Base-by-base conservation (phyloP, 2,329 filamentous ascomycete genomes). In the Pseudogymnoascus sp. region DNA sequence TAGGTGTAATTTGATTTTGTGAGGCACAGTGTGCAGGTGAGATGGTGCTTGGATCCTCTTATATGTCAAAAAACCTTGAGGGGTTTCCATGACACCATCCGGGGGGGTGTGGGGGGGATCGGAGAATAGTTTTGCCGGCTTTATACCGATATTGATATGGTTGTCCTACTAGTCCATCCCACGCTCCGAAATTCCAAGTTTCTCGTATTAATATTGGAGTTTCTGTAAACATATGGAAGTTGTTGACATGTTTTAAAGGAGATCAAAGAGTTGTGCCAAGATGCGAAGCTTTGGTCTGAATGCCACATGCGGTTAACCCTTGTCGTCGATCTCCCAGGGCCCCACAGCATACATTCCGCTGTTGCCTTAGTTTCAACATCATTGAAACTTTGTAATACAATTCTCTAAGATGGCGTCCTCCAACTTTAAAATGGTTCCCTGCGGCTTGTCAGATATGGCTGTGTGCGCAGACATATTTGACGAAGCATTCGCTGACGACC, bases 391-490 rank as follows among this genome's bases (percentile, higher is more conserved):
- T 13, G 21, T 2, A 42, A 6, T 19, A 42, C 40, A 42, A 42
- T 16, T 42, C 11, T 42, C 40, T 21, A 21, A 42, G 4, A 42
- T 62, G 59, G 31, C 59, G 21, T 44, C 16, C n/a, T 26, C 59
- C 2, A 16, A 44, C n/a, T 61, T 61, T 44, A 19, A 29, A 11
- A 29, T 47, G 19, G 1, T 61, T 0, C 59, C 59, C 31, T 61
- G 59, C 31, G 59, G 44, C n/a, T 6, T 44, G 3, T 14, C 10
- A n/a, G 35, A 61, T 29, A 47, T 61, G 59, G 11, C 59, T 24
- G 21, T n/a, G 19, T 61, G 59, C 35, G 59, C 40, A 7, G 35
- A 61, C 13, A 61, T 61, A 61, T 61, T 61, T 40, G 35, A 61
- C 16, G 59, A 44, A 26, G 59, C 35, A 7, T 61, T 61, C 35